Evolutionary conservation across 768 basidiomycete species (phyloP), one percentile per base, ranked within the genome.

Genomic region (Boletellus emodensis): DNA sequence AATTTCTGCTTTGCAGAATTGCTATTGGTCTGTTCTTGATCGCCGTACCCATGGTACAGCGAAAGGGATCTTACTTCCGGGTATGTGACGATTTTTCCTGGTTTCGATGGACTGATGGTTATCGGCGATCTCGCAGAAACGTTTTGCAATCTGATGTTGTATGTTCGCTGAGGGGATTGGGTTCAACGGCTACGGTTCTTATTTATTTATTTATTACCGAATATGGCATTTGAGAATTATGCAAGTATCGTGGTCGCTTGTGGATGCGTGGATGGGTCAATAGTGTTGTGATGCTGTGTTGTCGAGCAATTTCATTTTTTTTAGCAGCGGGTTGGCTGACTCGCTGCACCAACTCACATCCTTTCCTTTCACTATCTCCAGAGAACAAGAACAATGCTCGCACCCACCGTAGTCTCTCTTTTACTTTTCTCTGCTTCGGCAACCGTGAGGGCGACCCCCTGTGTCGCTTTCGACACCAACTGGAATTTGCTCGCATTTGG

Each of bases 401-500:
- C 53, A 37, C 71, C 63, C 57, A 77, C 76, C 62, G 54, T 75
- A 71, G 77, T 65, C 78, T 70, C 75, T 81, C 79, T 81, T 80
- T 78, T 77, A 30, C 62, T 73, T 40, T 61, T 75, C 49, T 70
- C 68, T 46, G 59, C 66, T 44, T 62, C 70, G 12, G 50, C 61
- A 8, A 50, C 64, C 35, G 72, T 74, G 51, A 64, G 59, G 32
- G 70, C 75, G 2, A 68, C 71, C 15, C 75, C 83, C 4, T 95
- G 93, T 64, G 74, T 92, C 35, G 79, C 85, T 18, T 94, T 94
- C 63, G 93, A 95, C 62, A 61, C 75, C 38, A 72, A 70, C 59
- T 93, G 85, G 83, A 91, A 94, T 67, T 78, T 97, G 46, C 81
- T 90, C 46, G 89, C 85, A 18, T 90, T 97, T 64, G 90, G 88